Percentiles rank a stretch among this genome's conserved stretches.
phyloP scores from a whole-genome alignment of 129 eudicot species.

The Centrapalus pauciflorus region DNA sequence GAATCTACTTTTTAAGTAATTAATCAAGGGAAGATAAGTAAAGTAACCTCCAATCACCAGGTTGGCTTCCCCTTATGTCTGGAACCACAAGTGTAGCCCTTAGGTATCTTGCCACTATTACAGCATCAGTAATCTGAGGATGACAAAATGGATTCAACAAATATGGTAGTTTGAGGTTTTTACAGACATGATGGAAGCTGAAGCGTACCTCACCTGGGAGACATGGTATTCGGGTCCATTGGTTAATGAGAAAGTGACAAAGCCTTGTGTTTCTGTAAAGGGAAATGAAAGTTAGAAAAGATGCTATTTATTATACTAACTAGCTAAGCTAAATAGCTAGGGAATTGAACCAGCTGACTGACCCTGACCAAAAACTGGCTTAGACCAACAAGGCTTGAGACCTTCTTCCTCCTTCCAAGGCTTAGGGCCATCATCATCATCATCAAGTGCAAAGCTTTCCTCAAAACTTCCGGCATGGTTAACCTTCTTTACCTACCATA shows the following conservation, averaged over 20 bases:
- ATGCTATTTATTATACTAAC: too few relatives aligned
- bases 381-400: slow-evolving; percentile 77
- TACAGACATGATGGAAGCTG: too few relatives aligned
- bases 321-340: too few relatives aligned
- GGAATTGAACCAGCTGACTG: too few relatives aligned
- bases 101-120: slow-evolving; percentile 74
- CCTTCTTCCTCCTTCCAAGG: slow-evolving; percentile 59
- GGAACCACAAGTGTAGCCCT: slow-evolving; percentile 94
- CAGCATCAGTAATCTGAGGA: slow-evolving; percentile 87
- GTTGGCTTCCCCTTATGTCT: slow-evolving; percentile 86
- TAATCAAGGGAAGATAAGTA: not conserved
- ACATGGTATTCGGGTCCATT: slow-evolving; percentile 96
- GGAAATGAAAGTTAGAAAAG: slow-evolving; percentile 3
- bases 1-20: too few relatives aligned
- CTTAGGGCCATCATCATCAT: slow-evolving; percentile 38
- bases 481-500: too few relatives aligned
- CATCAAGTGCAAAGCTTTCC: slow-evolving; percentile 31
- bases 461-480: slow-evolving; percentile 37
- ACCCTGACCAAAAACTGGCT: slow-evolving; percentile 56
- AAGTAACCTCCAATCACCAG: slow-evolving; percentile 73
- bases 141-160: too few relatives aligned
- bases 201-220: too few relatives aligned
- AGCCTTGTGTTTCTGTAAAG: slow-evolving; percentile 65
- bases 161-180: too few relatives aligned
- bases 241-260: slow-evolving; percentile 83